Base-by-base conservation (phyloP, 129 eudicot species). In the Helianthus tuberosus region DNA sequence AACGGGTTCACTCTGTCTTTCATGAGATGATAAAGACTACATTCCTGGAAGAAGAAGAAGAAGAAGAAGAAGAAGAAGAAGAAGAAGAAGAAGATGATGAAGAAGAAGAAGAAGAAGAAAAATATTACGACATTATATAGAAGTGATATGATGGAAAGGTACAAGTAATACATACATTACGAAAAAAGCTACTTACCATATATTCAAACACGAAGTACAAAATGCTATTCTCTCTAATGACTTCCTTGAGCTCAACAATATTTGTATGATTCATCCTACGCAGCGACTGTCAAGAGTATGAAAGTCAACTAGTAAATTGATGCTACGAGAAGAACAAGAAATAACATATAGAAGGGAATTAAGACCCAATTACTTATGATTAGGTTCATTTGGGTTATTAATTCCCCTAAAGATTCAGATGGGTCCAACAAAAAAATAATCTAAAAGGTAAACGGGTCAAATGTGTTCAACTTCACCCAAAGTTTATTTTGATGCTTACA, bases 221-320 rank as follows among this genome's bases (percentile, higher is more conserved):
- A 43, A 85, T 81, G 62, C 87, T 89, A 75, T 89, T 84, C 59
- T 92, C 96, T 66, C 96, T 85, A 35, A 92, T 87, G 6, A 92
- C 98, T 85, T 92, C 96, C 83, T 89, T 92, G 61, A 92, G 98
- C 90, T 89, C 87, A 66, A 92, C 98, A 75, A 92, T 84, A 79
- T 89, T 92, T 47, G 94, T 87, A 81, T 92, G 96, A 84, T 73
- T 89, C 98, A 92, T 84, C 81, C 82, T 89, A 82, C 87, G 84
- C 82, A 92, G 61, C 1, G 98, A 92, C 98, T 89, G 88, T 61
- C 62, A 85, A 55, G 48, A 51, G 73, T n/a, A 69, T 52, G 27
- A 66, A 59, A 8, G 5, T 63, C 23, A 10, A 65, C 6, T 63
- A 63, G 59, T 48, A 47, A 71, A 52, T 17, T 17, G 23, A 61